Base-by-base conservation (phyloP, 768 basidiomycete species). In the button mushroom (Agaricus bisporus) region DNA sequence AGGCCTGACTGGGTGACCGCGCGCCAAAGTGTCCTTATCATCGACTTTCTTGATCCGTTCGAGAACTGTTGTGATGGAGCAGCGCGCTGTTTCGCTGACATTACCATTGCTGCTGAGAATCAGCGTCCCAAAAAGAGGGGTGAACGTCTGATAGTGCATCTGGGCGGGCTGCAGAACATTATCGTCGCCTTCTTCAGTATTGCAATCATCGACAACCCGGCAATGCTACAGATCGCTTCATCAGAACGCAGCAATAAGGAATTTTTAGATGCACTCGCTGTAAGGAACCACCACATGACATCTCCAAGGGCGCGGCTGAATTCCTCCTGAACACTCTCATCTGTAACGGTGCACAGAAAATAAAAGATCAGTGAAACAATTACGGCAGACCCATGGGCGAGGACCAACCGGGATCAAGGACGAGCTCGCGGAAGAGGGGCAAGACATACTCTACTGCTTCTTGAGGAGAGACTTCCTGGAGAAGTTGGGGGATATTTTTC, bases 361-460 rank as follows among this genome's bases (percentile, higher is more conserved):
- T 38, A 35, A 41, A 32, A 53, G 44, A 35, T 58, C 39, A 45
- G 53, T 57, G 4, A 44, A 54, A 37, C 58, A 41, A 48, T 45
- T 37, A 44, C 28, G 42, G 25, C 37, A 41, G 9, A 41, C 43
- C 41, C 56, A 49, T 35, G 50, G 29, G 46, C 45, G 32, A 55
- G 26, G 49, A 67, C 79, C 41, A 57, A 91, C 91, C 91, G 65
- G 91, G 83, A 63, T 95, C 92, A 68, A 88, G 82, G 8, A 91
- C 91, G 26, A 98, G 80, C 41, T 79, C 80, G 48, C 80, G 86
- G 53, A 98, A 78, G n/a, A 97, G 80, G 1, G 95, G 95, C 17
- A 95, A 72, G 53, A 98, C 91, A 64, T 95, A 98, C 67, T 93
- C 89, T 60, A 92, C 84, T 4, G 92, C 92, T 59, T 98, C 95